A percentile compares a stretch with the other conserved stretches of the same genome.
Conservation (phyloP, 805 yeast genomes). For the Monosporozyma solicola region DNA sequence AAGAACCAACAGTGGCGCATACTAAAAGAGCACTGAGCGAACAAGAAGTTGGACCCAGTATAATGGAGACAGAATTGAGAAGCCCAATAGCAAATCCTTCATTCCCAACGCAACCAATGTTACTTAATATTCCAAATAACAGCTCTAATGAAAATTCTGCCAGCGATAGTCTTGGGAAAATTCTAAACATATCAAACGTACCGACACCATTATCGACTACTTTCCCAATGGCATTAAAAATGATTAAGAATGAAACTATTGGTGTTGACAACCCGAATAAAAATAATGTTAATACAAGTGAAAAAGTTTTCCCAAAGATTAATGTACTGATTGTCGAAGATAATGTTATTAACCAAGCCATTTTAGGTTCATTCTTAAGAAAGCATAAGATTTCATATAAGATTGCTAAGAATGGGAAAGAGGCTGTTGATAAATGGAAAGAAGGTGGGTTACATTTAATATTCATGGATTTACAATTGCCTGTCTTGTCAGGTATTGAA, state of each 20-base stretch:
- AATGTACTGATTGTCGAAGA: constrained; percentile 93
- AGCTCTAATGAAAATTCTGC: constrained; percentile 22
- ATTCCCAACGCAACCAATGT: neutral
- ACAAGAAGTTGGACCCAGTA: constrained; percentile 21
- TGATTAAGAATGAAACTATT: neutral
- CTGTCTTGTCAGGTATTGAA: constrained; percentile 91
- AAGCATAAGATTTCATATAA: constrained; percentile 77
- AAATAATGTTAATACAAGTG: constrained; percentile 22
- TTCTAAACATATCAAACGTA: neutral
- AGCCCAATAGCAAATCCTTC: neutral
- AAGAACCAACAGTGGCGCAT: constrained; percentile 2
- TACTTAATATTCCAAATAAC: neutral
- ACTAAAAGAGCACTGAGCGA: constrained; percentile 15
- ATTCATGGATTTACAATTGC: constrained; percentile 94
- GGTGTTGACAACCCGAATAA: neutral
- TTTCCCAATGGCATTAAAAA: constrained; percentile 1
- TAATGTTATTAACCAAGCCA: constrained; percentile 86
- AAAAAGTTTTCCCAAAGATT: constrained; percentile 74
- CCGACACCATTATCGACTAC: neutral
- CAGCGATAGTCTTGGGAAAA: neutral
- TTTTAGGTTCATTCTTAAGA: constrained; percentile 78
- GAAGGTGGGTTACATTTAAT: constrained; percentile 91
- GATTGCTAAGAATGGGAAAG: constrained; percentile 88
- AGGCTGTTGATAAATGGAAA: constrained; percentile 91
- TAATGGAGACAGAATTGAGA: constrained; percentile 10